Conservation (phyloP, 2,329 filamentous ascomycete species). For the Teratosphaeria zuluensis region DNA sequence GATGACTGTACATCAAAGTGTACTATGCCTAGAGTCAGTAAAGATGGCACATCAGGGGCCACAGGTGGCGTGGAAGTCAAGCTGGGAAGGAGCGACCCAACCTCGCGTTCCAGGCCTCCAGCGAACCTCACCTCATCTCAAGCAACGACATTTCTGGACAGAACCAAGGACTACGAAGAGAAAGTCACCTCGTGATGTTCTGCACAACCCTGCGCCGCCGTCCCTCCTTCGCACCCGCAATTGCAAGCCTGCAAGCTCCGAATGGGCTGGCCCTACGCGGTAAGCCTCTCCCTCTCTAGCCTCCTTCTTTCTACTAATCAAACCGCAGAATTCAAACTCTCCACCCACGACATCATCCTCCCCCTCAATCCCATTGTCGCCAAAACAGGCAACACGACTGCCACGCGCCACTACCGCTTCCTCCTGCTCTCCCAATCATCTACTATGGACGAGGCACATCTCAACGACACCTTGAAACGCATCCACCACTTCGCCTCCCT, state of each 20-base stretch:
- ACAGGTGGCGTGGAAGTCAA: too few species aligned
- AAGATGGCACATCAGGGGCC: too few species aligned
- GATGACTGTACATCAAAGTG: neutral
- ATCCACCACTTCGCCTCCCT: conserved; percentile 23
- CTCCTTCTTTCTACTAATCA: neutral
- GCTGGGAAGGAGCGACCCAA: neutral
- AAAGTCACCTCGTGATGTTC: conserved; percentile 24
- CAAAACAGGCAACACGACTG: conserved; percentile 2
- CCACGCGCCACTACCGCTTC: conserved; percentile 15
- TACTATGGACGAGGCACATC: conserved; percentile 6
- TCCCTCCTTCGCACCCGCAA: conserved; percentile 28
- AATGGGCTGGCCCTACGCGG: conserved; percentile 23
- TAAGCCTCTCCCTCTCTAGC: conserved; percentile 5
- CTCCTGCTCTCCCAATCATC: conserved; percentile 23
- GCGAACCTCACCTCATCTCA: neutral
- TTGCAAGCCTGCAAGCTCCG: conserved; percentile 22
- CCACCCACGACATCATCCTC: conserved; percentile 29
- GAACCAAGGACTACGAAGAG: neutral
- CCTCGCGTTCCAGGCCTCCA: neutral
- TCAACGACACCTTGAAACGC: conserved; percentile 18
- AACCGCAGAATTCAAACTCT: conserved; percentile 21
- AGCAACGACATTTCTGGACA: neutral
- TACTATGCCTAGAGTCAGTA: neutral
- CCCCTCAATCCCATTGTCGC: conserved; percentile 9
- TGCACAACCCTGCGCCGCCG: conserved; percentile 32